Conservation (phyloP, 2,329 filamentous ascomycete species). For the Fonsecaea erecta region DNA sequence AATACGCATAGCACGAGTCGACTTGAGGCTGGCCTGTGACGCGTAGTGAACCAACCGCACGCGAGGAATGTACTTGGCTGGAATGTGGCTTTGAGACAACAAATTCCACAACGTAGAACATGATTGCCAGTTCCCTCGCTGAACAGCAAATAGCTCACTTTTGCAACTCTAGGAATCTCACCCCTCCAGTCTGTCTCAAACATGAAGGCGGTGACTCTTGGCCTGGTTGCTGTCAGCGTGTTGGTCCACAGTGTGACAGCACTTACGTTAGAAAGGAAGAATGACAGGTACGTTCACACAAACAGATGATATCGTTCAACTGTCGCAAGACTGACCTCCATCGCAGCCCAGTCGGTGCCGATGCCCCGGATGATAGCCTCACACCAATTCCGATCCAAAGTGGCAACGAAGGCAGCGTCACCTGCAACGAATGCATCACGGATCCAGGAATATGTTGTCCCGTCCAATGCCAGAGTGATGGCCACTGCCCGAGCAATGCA, state of each 20-base stretch:
- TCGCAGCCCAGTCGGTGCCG: background rate
- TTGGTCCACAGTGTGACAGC: constrained; percentile 5
- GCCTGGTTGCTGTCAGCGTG: constrained; percentile 22
- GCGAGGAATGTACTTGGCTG: constrained; percentile 33
- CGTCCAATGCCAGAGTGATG: constrained; percentile 21
- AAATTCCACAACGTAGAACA: constrained; percentile 19
- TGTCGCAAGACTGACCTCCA: background rate
- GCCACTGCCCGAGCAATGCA: constrained; percentile 10
- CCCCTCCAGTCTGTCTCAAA: constrained; percentile 10
- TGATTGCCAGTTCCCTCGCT: background rate
- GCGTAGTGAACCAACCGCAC: background rate
- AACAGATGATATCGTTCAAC: background rate
- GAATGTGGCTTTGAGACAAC: constrained; percentile 25
- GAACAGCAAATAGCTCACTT: background rate
- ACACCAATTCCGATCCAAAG: constrained; percentile 4
- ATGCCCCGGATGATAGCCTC: background rate
- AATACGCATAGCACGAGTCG: constrained; percentile 8
- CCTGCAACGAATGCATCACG: constrained; percentile 23
- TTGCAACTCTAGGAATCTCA: background rate
- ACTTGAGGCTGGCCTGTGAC: constrained; percentile 16
- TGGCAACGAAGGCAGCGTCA: constrained; percentile 13
- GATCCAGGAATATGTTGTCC: constrained; percentile 25
- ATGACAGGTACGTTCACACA: constrained; percentile 12
- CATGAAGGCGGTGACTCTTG: constrained; percentile 19
- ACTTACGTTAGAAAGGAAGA: constrained; percentile 12